Evolutionary conservation across 345 rosid species (phyloP).

Genomic region (Salix viminalis): DNA sequence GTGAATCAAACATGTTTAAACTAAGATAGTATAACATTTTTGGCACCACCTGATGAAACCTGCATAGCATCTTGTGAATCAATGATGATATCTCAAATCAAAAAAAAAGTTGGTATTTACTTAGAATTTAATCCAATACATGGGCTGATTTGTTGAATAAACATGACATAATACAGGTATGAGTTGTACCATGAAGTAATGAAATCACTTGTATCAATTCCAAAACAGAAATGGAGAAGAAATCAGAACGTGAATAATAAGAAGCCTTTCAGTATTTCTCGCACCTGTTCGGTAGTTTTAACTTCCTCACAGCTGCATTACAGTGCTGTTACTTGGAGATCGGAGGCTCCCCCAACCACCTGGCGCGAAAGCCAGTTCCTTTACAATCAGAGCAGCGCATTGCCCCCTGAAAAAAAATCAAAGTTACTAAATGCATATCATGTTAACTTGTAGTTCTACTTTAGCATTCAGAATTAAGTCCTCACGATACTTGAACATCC

Average conservation of each 20-base stretch:
- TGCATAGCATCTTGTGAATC: neutral
- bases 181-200: neutral
- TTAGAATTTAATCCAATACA: neutral
- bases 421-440: neutral
- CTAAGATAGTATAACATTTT: neutral
- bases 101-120: neutral
- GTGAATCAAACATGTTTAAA: neutral
- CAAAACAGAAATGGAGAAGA: neutral
- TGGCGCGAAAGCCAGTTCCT: constrained; percentile 97
- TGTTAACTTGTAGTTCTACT: neutral
- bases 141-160: neutral
- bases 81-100: neutral
- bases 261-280: neutral
- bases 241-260: constrained; percentile 3
- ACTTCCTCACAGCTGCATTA: neutral
- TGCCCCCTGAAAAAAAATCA: constrained; percentile 56
- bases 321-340: constrained; percentile 32
- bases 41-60: neutral
- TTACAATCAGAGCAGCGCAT: constrained; percentile 64
- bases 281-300: neutral
- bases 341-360: constrained; percentile 81
- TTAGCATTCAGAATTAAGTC: neutral
- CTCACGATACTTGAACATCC: neutral
- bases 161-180: neutral
- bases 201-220: neutral